Percentiles rank a stretch among this genome's conserved stretches.
Evolutionary conservation across 2,329 filamentous ascomycete genomes (phyloP).

Genomic region (Claviceps spartinae): DNA sequence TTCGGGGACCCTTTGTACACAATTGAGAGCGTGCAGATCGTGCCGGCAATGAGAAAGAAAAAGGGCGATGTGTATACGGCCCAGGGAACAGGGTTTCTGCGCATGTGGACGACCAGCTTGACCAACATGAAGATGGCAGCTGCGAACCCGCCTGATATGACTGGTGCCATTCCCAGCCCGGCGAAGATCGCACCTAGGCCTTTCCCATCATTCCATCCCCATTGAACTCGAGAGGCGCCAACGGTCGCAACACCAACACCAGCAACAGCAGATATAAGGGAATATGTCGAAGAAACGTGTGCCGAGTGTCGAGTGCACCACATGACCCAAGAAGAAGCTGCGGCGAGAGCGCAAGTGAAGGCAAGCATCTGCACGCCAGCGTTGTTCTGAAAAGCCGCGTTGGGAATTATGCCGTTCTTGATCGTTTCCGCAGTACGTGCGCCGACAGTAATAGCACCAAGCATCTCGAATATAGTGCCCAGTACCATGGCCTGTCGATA

Average conservation of each 20-base stretch:
- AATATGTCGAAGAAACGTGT: slow-evolving; percentile 59
- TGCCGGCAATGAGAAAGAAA: slow-evolving; percentile 65
- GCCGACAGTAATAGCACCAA: slow-evolving; percentile 51
- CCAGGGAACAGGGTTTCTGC: slow-evolving; percentile 58
- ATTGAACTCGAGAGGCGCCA: slow-evolving; percentile 46
- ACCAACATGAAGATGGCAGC: slow-evolving; percentile 59
- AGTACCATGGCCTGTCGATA: slow-evolving; percentile 56
- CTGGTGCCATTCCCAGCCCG: slow-evolving; percentile 56
- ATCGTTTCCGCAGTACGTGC: slow-evolving; percentile 60
- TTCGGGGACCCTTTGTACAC: slow-evolving; percentile 71
- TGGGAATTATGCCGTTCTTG: slow-evolving; percentile 61
- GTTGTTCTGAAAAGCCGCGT: slow-evolving; percentile 39
- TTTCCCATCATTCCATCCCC: slow-evolving; percentile 56
- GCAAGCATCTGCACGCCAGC: slow-evolving; percentile 56
- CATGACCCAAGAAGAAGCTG: slow-evolving; percentile 59
- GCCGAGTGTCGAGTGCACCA: slow-evolving; percentile 61
- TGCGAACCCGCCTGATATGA: slow-evolving; percentile 50
- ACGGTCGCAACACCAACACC: slow-evolving; percentile 54
- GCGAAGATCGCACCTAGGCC: slow-evolving; percentile 61
- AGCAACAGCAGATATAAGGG: slow-evolving; percentile 51
- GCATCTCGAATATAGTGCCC: slow-evolving; percentile 51
- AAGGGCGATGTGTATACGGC: slow-evolving; percentile 60
- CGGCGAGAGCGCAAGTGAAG: slow-evolving; percentile 48
- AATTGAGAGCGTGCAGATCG: slow-evolving; percentile 61
- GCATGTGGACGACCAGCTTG: slow-evolving; percentile 49